These are phyloP conservation scores for Nakazawaea wickerhamii DNA, from an alignment of 805 yeast species.

Conservation along the genomic window DNA sequence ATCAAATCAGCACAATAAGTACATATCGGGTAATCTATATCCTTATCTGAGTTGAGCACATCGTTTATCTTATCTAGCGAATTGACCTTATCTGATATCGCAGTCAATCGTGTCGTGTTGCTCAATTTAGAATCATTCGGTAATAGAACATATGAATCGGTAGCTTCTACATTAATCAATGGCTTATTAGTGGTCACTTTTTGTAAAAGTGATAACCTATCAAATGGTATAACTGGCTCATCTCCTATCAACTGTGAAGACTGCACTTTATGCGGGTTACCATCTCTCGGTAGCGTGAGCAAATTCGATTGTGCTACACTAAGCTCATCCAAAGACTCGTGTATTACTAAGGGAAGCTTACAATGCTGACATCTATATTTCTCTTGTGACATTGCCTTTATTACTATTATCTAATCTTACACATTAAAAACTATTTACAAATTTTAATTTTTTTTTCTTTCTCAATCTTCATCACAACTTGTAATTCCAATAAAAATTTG, in stretches of 20 bases:
- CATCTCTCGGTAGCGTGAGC: conserved; percentile 33
- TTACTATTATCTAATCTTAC: neutral
- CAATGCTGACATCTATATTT: conserved; percentile 54
- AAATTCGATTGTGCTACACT: conserved; percentile 52
- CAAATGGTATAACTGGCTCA: conserved; percentile 22
- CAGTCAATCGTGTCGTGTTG: conserved; percentile 22
- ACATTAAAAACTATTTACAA: conserved; percentile 2
- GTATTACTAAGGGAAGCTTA: conserved; percentile 49
- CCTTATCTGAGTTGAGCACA: conserved; percentile 69
- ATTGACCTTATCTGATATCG: conserved; percentile 44
- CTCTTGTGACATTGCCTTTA: neutral
- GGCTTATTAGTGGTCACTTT: conserved; percentile 9
- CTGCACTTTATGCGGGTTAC: conserved; percentile 15
- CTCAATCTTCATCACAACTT: neutral
- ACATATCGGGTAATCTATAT: conserved; percentile 84
- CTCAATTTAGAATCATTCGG: conserved; percentile 29
- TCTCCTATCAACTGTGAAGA: conserved; percentile 14
- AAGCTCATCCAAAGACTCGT: conserved; percentile 47
- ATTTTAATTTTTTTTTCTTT: conserved; percentile 1
- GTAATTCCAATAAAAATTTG: conserved; percentile 21
- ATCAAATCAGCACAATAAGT: conserved; percentile 73
- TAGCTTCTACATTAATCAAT: conserved; percentile 9
- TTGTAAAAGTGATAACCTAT: conserved; percentile 15
- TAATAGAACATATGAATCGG: conserved; percentile 25
- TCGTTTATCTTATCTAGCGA: conserved; percentile 64